A percentile compares a stretch with the other conserved stretches of the same genome.
phyloP scores from a whole-genome alignment of 2,329 filamentous ascomycete genomes.

The Colletotrichum caudatum region DNA sequence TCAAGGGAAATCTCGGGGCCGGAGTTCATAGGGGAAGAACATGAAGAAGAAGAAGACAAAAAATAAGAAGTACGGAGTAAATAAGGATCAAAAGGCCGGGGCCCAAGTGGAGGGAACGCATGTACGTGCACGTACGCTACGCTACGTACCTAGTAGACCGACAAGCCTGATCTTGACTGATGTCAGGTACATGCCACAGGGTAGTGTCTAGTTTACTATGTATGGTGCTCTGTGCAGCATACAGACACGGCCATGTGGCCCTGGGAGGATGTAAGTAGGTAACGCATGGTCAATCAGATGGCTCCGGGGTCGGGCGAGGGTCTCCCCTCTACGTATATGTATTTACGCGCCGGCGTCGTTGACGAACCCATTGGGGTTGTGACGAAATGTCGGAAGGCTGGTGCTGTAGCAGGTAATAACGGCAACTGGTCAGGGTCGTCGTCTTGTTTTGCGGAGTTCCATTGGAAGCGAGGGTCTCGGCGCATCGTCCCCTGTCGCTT shows the following conservation, averaged over 20 bases:
- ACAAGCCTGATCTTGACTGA: constrained; percentile 15
- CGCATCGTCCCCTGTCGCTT: constrained; percentile 21
- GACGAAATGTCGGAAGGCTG: not conserved
- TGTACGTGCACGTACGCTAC: not conserved
- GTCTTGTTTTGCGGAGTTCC: constrained; percentile 39
- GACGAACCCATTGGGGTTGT: constrained; percentile 3
- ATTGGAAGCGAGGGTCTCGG: constrained; percentile 28
- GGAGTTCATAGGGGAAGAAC: constrained; percentile 6
- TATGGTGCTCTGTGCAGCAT: not conserved
- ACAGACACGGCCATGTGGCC: constrained; percentile 8
- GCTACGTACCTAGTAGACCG: not conserved
- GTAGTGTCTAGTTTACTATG: not conserved
- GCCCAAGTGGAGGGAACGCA: constrained; percentile 21
- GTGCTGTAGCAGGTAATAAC: constrained; percentile 5
- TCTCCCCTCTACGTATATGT: not conserved
- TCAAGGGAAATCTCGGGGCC: constrained; percentile 20
- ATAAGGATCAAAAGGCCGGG: constrained; percentile 7
- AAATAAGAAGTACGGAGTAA: not conserved
- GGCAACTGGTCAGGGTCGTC: constrained; percentile 6
- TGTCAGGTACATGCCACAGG: constrained; percentile 29
- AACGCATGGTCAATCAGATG: constrained; percentile 29
- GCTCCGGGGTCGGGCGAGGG: constrained; percentile 12
- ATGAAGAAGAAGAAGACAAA: not conserved
- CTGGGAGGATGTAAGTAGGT: constrained; percentile 11
- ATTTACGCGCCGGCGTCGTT: constrained; percentile 23